These are phyloP conservation scores for Ophiostoma fasciatum DNA, from an alignment of 2,329 filamentous ascomycete species.

Conservation along the genomic window DNA sequence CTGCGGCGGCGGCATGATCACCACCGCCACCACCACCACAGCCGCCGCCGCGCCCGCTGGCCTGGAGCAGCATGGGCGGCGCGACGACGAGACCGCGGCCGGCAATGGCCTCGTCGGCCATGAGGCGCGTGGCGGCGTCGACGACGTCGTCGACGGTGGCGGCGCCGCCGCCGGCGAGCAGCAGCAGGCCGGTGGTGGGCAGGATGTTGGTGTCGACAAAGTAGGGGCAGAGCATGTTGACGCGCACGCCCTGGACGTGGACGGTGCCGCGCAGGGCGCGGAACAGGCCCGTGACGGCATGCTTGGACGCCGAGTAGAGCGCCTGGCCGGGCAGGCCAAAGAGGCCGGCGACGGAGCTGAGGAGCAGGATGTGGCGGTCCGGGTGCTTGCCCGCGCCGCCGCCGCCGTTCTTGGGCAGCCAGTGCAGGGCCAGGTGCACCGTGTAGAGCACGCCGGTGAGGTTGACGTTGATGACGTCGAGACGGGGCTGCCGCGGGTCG, in stretches of 20 bases:
- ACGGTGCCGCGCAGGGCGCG: slow-evolving; percentile 37
- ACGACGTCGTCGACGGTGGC: slow-evolving; percentile 43
- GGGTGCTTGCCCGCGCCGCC: slow-evolving; percentile 14
- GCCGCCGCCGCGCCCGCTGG: slow-evolving; percentile 14
- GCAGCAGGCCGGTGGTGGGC: slow-evolving; percentile 25
- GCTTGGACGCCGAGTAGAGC: slow-evolving; percentile 47
- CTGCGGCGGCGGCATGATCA: no score
- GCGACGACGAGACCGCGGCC: slow-evolving; percentile 44
- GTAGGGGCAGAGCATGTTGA: slow-evolving; percentile 53
- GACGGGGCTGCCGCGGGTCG: slow-evolving; percentile 29
- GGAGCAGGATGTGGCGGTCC: slow-evolving; percentile 45
- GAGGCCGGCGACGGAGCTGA: slow-evolving; percentile 46
- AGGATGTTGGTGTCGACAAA: slow-evolving; percentile 46
- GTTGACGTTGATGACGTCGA: slow-evolving; percentile 45
- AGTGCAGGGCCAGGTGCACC: slow-evolving; percentile 46
- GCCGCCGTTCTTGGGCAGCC: slow-evolving; percentile 31
- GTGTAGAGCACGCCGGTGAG: slow-evolving; percentile 49
- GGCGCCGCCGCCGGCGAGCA: slow-evolving; percentile 41
- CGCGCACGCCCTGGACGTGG: slow-evolving; percentile 33
- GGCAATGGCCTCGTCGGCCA: slow-evolving; percentile 39
- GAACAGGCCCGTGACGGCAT: slow-evolving; percentile 50
- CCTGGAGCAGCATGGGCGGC: slow-evolving; percentile 34
- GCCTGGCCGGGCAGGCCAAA: slow-evolving; percentile 24
- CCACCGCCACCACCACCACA: no score
- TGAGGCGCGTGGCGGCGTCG: slow-evolving; percentile 45